Base-by-base conservation (phyloP, 192 early-diverging fungal species). In the Chytriomyces sp. region DNA sequence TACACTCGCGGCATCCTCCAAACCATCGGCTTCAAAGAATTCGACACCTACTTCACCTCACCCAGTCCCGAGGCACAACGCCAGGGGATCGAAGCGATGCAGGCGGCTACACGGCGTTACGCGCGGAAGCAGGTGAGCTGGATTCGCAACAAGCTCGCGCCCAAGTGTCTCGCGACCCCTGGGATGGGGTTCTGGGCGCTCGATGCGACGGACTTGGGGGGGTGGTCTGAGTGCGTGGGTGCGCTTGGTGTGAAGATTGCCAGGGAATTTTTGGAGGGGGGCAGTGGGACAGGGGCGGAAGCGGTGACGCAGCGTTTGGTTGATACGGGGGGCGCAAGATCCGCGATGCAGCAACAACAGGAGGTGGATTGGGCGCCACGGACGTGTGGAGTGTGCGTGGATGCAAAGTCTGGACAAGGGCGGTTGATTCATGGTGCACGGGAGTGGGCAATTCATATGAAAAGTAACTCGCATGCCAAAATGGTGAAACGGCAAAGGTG, bases 11-110 rank as follows among this genome's bases (percentile, higher is more conserved):
- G 92, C 4, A 85, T 93, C 31, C 82, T 89, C 73, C 93, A 93
- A 64, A 87, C 89, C 0, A 93, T 93, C 28, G 95, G 96, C 0
- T 96, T 94, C 75, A 93, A 96, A 69, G 95, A 96, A 72, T 95
- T 95, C 75, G 82, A 89, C 40, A 73, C 80, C 3, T 95, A 94
- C 64, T 81, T 95, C 30, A 64, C 75, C 7, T 80, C 78, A 0
- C 33, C 85, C 3, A 83, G 85, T 34, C 31, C 31, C 2, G 28
- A 34, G 0, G 14, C 62, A 38, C 17, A 52, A 39, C 5, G 32
- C 2, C 74, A 85, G 7, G 90, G 90, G 25, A 75, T 92, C 28
- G 91, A 93, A 52, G 79, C 77, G 0, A 97, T 99, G 95, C 98
- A 95, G 75, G 74, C 77, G 4, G 88, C 84, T 4, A 99, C 94